phyloP scores from a whole-genome alignment of 352 stramenopile species.

The Globisporangium camurandrum region DNA sequence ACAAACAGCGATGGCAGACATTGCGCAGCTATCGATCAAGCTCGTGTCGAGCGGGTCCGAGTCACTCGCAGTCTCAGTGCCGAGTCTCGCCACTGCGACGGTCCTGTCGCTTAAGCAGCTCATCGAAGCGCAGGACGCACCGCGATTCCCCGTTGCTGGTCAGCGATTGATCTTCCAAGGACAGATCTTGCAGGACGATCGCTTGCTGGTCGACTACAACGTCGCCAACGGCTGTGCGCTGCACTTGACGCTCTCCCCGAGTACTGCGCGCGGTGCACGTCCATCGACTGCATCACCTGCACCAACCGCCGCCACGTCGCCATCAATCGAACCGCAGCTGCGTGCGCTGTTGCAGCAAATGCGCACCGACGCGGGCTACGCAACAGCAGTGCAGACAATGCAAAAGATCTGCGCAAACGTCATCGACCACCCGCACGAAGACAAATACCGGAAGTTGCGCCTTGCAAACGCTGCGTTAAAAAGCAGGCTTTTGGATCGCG shows the following conservation, averaged over 20 bases:
- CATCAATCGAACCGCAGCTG: constrained; percentile 27
- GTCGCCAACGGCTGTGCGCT: constrained; percentile 53
- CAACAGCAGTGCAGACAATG: constrained; percentile 50
- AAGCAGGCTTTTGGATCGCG: constrained; percentile 49
- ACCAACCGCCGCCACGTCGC: constrained; percentile 6
- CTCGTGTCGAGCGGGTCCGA: constrained; percentile 59
- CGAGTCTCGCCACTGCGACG: constrained; percentile 29
- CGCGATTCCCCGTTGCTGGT: constrained; percentile 49
- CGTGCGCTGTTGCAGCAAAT: constrained; percentile 52
- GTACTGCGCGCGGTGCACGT: constrained; percentile 14
- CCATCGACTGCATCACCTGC: constrained; percentile 4
- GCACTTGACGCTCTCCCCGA: constrained; percentile 57
- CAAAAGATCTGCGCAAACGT: constrained; percentile 84
- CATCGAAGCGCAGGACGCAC: constrained; percentile 45
- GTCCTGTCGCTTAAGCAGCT: constrained; percentile 61
- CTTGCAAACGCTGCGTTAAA: constrained; percentile 62
- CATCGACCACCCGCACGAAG: constrained; percentile 52
- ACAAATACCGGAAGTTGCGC: constrained; percentile 75
- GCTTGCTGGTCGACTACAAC: constrained; percentile 56
- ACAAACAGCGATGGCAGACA: neutral
- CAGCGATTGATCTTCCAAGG: constrained; percentile 86
- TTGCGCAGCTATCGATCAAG: constrained; percentile 54
- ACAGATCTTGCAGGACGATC: constrained; percentile 75
- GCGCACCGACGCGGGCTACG: constrained; percentile 33
- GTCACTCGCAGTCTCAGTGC: constrained; percentile 36